Base-by-base conservation (phyloP, 139 green algal species). In the Picochlorum sp. region DNA sequence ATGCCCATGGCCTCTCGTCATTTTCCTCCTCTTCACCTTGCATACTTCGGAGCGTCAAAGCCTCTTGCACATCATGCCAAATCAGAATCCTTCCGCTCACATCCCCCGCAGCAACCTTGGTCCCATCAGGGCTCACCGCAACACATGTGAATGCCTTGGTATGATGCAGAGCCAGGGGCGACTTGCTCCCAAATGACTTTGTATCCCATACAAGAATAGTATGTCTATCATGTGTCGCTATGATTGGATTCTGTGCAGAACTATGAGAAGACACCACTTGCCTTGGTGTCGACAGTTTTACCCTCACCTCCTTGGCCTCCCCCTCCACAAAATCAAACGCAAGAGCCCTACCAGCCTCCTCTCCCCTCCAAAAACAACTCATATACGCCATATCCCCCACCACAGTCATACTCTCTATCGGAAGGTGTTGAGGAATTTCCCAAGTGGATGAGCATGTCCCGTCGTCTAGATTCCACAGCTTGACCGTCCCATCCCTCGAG, bases 81-180 rank as follows among this genome's bases (percentile, higher is more conserved):
- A 94, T 78, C 6, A 85, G 61, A 64, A 96, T 88, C 61, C 89
- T 84, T 10, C 89, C 89, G 1, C 57, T 80, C 4, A 62, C 67
- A 61, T 96, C 89, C 11, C 89, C 89, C 0, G 82, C 81, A 21
- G 86, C 89, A 5, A 95, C 55, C 11, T 20, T 49, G 20, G n/a
- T 18, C n/a, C 23, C 38, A 47, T 57, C 41, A 37, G 57, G 54
- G 38, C 58, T 68, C 14, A 76, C 32, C 15, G 57, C 55, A 51
- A 65, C 57, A 32, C 58, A 69, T 38, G 82, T 88, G 70, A 90
- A 77, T 1, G 69, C 45, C 67, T 86, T 87, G 11, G 84, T 90
- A 74, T 87, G 82, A 26, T 77, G 68, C 52, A 92, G 69, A 54
- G 72, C 75, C 32, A 89, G 70, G 6, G 84, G 73, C 23, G 51